Base-by-base conservation (phyloP, 2,329 filamentous ascomycete genomes). In the Verticillium alfalfae region DNA sequence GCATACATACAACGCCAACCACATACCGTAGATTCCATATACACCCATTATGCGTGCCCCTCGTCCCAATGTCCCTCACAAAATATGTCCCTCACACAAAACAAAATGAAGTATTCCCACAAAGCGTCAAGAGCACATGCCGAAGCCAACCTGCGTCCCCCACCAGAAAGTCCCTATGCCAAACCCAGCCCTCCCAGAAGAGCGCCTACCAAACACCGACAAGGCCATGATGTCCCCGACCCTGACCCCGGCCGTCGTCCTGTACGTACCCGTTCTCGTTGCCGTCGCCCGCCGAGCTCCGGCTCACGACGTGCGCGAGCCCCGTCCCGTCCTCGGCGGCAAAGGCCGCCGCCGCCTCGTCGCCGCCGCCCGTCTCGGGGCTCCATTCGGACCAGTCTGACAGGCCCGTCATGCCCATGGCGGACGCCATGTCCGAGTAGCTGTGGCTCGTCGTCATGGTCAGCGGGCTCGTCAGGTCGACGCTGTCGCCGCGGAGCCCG, bases 391-490 rank as follows among this genome's bases (percentile, higher is more conserved):
- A 39, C 15, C 63, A 61, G n/a, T 49, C 45, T 4, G 45, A 49
- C n/a, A 63, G 61, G 3, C 54, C 63, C 8, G 58, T 39, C 61
- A 64, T 64, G n/a, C 61, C 57, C 59, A 64, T 64, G 2, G 41
- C 56, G 7, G 56, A 45, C 3, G 63, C 36, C 61, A 64, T 49
- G 18, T 49, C 45, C 8, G 45, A 49, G 12, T 49, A 49, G n/a
- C 45, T 62, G 56, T 64, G 62, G 60, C 62, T 64, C 38, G 62
- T 58, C 13, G 62, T 61, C 31, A 65, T 58, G 15, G 60, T 61
- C 18, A 64, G 10, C 8, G 64, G 64, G 54, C 62, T 65, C 60
- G 64, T 65, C 1, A 65, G 37, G 34, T 64, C 64, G 34, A 65
- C 60, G 4, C 58, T 62, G 39, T 57, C 57, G 26, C n/a, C 39